Conservation (phyloP, 306 rosid genomes). For the Pterocarpus macrocarpus region DNA sequence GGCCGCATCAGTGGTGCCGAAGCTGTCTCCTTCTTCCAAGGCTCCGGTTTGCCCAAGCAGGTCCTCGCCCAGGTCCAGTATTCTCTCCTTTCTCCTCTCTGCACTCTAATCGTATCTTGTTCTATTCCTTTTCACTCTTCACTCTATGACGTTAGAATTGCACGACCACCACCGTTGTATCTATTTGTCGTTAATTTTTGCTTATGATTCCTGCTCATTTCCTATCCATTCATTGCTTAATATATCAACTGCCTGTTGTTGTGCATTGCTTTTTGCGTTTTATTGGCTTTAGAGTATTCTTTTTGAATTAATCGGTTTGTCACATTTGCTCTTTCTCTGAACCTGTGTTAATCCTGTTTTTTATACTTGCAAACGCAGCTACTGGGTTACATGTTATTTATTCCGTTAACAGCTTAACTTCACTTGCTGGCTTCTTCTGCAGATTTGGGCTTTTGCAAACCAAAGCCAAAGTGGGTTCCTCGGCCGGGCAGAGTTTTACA, state of each 20-base stretch:
- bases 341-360: background rate
- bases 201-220: background rate
- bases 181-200: slow-evolving; percentile 4
- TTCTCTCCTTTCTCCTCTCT: no score
- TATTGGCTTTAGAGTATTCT: background rate
- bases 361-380: background rate
- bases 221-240: background rate
- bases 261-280: background rate
- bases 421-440: slow-evolving; percentile 47
- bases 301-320: background rate
- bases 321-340: background rate
- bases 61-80: slow-evolving; percentile 87
- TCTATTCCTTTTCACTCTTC: background rate
- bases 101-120: background rate
- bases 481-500: slow-evolving; percentile 89
- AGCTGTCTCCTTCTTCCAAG: slow-evolving; percentile 96
- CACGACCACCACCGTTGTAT: no score
- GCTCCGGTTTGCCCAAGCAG: slow-evolving; percentile 82
- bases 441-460: slow-evolving; percentile 94
- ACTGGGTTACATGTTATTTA: background rate
- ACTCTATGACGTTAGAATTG: no score
- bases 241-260: background rate
- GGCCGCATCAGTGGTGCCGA: slow-evolving; percentile 95
- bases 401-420: slow-evolving; percentile 2
- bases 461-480: slow-evolving; percentile 81